phyloP scores from a whole-genome alignment of 2,329 filamentous ascomycete genomes.

The Ceratocystis destructans region DNA sequence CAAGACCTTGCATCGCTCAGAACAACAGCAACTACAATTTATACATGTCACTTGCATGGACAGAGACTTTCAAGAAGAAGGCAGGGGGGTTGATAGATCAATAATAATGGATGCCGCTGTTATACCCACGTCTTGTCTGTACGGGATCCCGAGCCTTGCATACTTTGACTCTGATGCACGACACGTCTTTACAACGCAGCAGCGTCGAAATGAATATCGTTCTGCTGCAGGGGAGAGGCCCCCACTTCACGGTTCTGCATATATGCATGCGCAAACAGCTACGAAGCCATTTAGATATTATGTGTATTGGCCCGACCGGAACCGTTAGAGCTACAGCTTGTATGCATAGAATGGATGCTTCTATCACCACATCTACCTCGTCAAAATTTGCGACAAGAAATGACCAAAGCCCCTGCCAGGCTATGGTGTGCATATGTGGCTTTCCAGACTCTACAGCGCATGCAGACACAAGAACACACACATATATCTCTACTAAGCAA shows the following conservation, averaged over 20 bases:
- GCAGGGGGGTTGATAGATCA: no score
- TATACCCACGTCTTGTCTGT: no score
- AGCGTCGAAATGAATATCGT: background rate
- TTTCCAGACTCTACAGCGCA: background rate
- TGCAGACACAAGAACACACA: background rate
- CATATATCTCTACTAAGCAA: background rate
- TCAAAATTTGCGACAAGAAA: background rate
- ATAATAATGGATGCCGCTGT: no score
- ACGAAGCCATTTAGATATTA: background rate
- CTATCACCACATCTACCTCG: background rate
- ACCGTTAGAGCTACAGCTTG: background rate
- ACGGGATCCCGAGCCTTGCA: no score
- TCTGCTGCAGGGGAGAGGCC: background rate
- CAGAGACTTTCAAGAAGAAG: no score
- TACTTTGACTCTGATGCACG: background rate
- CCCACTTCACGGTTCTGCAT: background rate
- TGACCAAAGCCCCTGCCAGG: background rate
- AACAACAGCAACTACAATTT: no score
- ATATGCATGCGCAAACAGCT: background rate
- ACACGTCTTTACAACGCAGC: background rate
- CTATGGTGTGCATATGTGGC: background rate
- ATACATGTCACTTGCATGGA: no score
- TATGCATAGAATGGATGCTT: background rate
- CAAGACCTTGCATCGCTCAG: background rate
- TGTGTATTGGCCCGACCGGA: background rate